These are phyloP conservation scores for Trematosphaeria pertusa DNA, from an alignment of 2,329 filamentous ascomycete species.

Conservation along the genomic window DNA sequence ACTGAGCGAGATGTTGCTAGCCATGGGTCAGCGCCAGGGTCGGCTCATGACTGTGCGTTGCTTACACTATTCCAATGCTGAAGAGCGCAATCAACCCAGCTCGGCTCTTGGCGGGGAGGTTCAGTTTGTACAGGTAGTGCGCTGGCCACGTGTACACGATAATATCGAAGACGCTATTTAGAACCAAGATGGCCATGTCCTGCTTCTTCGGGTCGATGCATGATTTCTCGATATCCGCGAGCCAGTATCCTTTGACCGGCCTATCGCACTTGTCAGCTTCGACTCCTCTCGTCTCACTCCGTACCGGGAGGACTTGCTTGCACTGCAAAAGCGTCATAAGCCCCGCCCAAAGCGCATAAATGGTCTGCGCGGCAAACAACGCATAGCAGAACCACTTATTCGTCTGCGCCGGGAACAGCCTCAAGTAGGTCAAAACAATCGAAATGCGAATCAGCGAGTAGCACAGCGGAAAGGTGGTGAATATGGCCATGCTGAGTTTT, in stretches of 20 bases:
- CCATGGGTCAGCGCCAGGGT: no score
- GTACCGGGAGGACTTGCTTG: constrained; percentile 1
- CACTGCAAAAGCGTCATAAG: constrained; percentile 13
- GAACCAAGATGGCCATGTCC: constrained; percentile 14
- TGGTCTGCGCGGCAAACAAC: constrained; percentile 10
- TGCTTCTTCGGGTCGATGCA: constrained; percentile 18
- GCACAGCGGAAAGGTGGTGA: constrained; percentile 17
- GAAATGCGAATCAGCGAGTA: constrained; percentile 17
- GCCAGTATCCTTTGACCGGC: constrained; percentile 16
- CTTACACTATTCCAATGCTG: constrained; percentile 13
- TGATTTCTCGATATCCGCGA: constrained; percentile 4
- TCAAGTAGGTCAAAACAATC: constrained; percentile 18
- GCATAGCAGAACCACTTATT: constrained; percentile 21
- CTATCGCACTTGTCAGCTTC: constrained; percentile 1
- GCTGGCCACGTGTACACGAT: constrained; percentile 25
- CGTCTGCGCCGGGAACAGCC: constrained; percentile 18
- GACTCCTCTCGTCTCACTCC: not conserved
- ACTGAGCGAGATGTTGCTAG: constrained; percentile 15
- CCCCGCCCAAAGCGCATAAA: constrained; percentile 9
- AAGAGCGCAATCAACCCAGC: constrained; percentile 19
- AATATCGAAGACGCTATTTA: constrained; percentile 25
- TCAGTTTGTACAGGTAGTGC: constrained; percentile 26
- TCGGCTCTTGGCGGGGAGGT: constrained; percentile 18
- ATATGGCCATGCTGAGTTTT: constrained; percentile 10
- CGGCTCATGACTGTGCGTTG: no score